Evolutionary conservation across 1,139 yeast species (phyloP).

Genomic region (Debaryomycetaceae sp.): DNA sequence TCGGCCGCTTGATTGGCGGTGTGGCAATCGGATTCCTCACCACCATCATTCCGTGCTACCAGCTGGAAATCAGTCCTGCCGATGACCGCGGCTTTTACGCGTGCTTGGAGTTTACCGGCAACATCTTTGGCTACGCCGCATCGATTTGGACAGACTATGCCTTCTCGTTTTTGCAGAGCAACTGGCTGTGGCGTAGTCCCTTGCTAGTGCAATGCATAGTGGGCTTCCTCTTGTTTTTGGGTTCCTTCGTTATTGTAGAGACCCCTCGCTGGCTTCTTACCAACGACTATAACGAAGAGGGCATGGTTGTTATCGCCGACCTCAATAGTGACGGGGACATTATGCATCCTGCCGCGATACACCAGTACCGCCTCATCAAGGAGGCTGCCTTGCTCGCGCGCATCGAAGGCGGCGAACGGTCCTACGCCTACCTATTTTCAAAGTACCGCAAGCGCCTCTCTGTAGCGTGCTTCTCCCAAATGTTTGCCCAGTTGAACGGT

Average conservation of each 20-base stretch:
- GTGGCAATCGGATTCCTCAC: slow-evolving; percentile 82
- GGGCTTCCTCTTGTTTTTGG: slow-evolving; percentile 58
- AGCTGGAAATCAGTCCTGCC: slow-evolving; percentile 84
- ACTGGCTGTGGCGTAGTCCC: slow-evolving; percentile 71
- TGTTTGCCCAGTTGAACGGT: slow-evolving; percentile 90
- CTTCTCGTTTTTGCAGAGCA: slow-evolving; percentile 47
- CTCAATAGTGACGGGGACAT: slow-evolving; percentile 36
- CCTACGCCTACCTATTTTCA: slow-evolving; percentile 55
- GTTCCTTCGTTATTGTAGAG: slow-evolving; percentile 72
- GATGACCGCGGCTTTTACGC: slow-evolving; percentile 83
- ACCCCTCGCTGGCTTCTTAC: slow-evolving; percentile 87
- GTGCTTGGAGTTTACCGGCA: slow-evolving; percentile 87
- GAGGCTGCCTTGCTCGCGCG: slow-evolving; percentile 46
- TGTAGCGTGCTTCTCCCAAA: slow-evolving; percentile 82
- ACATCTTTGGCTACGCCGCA: slow-evolving; percentile 74
- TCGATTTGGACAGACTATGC: slow-evolving; percentile 89
- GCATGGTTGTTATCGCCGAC: slow-evolving; percentile 42
- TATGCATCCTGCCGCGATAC: slow-evolving; percentile 12
- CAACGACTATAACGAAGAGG: slow-evolving; percentile 83
- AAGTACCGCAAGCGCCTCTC: slow-evolving; percentile 66
- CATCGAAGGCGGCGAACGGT: slow-evolving; percentile 59
- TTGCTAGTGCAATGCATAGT: slow-evolving; percentile 65
- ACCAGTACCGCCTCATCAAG: slow-evolving; percentile 27
- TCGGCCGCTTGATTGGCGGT: slow-evolving; percentile 77
- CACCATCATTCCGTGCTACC: slow-evolving; percentile 94